phyloP scores from a whole-genome alignment of 768 basidiomycete species.

The Boletus rubescentipes region DNA sequence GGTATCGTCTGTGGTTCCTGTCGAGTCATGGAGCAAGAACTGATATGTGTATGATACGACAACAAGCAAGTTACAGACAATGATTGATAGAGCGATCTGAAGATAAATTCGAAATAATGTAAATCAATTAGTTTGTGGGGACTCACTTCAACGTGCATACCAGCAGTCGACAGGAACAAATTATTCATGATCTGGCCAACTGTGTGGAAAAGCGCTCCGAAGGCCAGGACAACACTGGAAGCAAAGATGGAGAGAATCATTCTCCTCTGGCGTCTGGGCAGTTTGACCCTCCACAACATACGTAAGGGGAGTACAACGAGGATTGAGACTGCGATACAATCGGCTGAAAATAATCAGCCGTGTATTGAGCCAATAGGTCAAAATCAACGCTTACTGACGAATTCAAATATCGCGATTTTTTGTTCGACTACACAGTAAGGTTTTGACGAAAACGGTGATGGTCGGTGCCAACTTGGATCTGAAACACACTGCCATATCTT shows the following conservation, averaged over 20 bases:
- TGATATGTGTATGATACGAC: conserved; percentile 21
- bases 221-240: conserved; percentile 18
- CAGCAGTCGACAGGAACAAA: no score
- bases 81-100: conserved; percentile 6
- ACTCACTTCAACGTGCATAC: no score
- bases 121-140: no score
- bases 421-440: conserved; percentile 8
- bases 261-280: conserved; percentile 19
- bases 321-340: conserved; percentile 16
- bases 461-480: conserved; percentile 12
- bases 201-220: conserved; percentile 18
- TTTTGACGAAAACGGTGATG: not conserved
- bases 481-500: conserved; percentile 10
- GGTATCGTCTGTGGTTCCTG: not conserved
- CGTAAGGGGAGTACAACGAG: conserved; percentile 20
- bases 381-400: conserved; percentile 12
- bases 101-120: no score
- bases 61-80: conserved; percentile 26
- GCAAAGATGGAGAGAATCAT: conserved; percentile 26
- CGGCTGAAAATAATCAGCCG: conserved; percentile 5
- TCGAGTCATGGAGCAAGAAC: not conserved
- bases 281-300: conserved; percentile 23
- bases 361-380: no score
- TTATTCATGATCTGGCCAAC: conserved; percentile 5
- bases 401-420: conserved; percentile 9